These are phyloP conservation scores for Ceratobasidium sp. DNA, from an alignment of 1,284 basidiomycete species.

Conservation along the genomic window DNA sequence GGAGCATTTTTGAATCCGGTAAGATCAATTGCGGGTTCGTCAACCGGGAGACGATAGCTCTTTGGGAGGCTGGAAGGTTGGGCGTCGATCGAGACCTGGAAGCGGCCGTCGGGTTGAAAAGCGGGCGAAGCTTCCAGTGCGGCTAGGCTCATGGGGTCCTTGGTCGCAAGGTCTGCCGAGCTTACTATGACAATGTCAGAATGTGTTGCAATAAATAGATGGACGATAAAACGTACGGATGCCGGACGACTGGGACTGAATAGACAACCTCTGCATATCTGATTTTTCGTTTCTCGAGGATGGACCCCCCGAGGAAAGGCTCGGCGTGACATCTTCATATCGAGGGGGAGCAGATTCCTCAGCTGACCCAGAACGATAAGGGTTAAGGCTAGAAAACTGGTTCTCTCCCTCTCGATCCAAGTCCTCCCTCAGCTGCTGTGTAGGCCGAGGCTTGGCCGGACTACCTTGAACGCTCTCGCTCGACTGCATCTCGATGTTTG, in stretches of 20 bases:
- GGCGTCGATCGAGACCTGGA: slow-evolving; percentile 37
- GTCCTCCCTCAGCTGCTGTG: not conserved
- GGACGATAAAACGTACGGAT: slow-evolving; percentile 5
- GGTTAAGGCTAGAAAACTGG: not conserved
- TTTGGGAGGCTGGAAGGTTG: slow-evolving; percentile 59
- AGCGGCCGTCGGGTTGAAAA: slow-evolving; percentile 40
- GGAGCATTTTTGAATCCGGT: slow-evolving; percentile 59
- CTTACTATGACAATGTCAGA: not conserved
- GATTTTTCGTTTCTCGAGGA: slow-evolving; percentile 4
- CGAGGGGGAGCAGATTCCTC: slow-evolving; percentile 15
- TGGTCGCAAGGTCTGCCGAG: not conserved
- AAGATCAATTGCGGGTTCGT: slow-evolving; percentile 66
- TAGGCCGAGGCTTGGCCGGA: not conserved
- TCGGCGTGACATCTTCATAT: slow-evolving; percentile 32
- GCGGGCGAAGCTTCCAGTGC: slow-evolving; percentile 26
- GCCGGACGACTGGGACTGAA: slow-evolving; percentile 31
- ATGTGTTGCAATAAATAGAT: not conserved
- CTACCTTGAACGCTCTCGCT: not conserved
- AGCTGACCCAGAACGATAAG: not conserved
- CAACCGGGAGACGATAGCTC: slow-evolving; percentile 62
- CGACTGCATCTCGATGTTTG: not conserved
- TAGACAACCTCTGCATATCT: slow-evolving; percentile 8
- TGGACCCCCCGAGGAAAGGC: not conserved
- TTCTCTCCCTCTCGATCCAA: not conserved
- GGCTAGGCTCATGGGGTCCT: slow-evolving; percentile 2